Base-by-base conservation (phyloP, 2,329 filamentous ascomycete genomes). In the Fusarium abutilonis region DNA sequence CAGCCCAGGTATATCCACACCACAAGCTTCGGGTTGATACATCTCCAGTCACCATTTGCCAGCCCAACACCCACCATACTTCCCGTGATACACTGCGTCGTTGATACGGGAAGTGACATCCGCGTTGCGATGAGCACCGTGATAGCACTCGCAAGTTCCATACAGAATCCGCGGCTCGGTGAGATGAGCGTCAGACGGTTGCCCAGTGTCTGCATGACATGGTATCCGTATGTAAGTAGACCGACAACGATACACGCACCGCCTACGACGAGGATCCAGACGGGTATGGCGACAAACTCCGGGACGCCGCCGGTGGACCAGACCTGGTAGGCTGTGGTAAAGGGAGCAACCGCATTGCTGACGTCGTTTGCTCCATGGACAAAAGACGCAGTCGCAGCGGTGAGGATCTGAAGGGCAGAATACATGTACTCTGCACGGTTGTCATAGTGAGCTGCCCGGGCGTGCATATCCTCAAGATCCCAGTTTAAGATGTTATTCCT, bases 291-390 rank as follows among this genome's bases (percentile, higher is more conserved):
- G 64, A 82, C 78, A 48, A 72, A 76, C 0, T 70, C 68, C 2
- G 76, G 72, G 1, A 86, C 72, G 0, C 67, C 70, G 6, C 82
- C 83, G 0, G 76, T 80, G 28, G 75, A 69, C 83, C 85, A 90
- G 52, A 87, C 83, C 59, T 83, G 75, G 73, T 81, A 89, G 59
- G 89, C 84, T 52, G 85, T 83, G 4, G 87, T 84, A 68, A 84
- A 87, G 0, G 87, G 87, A 1, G 86, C 86, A 52, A 87, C 81
- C 29, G 86, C 85, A 69, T 82, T 89, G 66, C 83, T 79, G 15
- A 89, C 83, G 63, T 89, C 87, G 74, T 89, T 90, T 64, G 86
- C 85, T n/a, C 87, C 87, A 74, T 90, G 86, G 2, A 83, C 83
- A 60, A 89, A 88, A 4, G 85, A 87, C 3, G 86, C 85, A 15